Evolutionary conservation across 2,329 filamentous ascomycete species (phyloP), one percentile per base, ranked within the genome.

Genomic region (Ophiostoma novo-ulmi): DNA sequence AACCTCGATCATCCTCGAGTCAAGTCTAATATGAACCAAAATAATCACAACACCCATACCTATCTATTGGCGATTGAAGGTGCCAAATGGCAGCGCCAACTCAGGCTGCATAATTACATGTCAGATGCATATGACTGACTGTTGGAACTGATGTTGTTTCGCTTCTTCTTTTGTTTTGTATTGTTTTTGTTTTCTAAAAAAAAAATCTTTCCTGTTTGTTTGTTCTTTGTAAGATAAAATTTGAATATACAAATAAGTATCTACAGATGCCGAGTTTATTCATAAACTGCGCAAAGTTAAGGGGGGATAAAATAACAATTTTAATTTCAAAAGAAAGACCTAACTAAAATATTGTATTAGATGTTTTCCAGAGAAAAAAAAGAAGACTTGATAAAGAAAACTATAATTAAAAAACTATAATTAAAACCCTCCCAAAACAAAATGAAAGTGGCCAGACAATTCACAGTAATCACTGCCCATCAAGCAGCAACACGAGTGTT

Each of bases 71-170:
- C 14, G 7, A 11, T 14, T 8, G n/a, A 22, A 8, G 22, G n/a
- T 39, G 63, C 63, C 63, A 65, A 39, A 39, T 65, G 63, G 63
- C 63, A 39, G 63, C 44, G 61, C 63, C 63, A 65, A 13, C 63
- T 35, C 63, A 22, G 39, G 35, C 64, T n/a, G 65, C 65, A 48
- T 44, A 48, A 67, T 67, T 44, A 35, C 63, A 41, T 39, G 63
- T 65, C 63, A 65, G 63, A 65, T 63, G 31, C 31, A 20, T 20
- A 39, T 65, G 20, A 10, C 52, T 13, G 52, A 26, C 22, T 58
- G n/a, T 5, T 58, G n/a, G n/a, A 26, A 26, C 26, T 31, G 22
- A 14, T 31, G 11, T 31, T 26, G 26, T 14, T 17, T 58, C 10
- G 52, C 48, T 7, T 39, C 36, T 14, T 31, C 26, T 63, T 63